These are phyloP conservation scores for Aspergillus costaricaensis DNA, from an alignment of 2,329 filamentous ascomycete species.

Conservation along the genomic window DNA sequence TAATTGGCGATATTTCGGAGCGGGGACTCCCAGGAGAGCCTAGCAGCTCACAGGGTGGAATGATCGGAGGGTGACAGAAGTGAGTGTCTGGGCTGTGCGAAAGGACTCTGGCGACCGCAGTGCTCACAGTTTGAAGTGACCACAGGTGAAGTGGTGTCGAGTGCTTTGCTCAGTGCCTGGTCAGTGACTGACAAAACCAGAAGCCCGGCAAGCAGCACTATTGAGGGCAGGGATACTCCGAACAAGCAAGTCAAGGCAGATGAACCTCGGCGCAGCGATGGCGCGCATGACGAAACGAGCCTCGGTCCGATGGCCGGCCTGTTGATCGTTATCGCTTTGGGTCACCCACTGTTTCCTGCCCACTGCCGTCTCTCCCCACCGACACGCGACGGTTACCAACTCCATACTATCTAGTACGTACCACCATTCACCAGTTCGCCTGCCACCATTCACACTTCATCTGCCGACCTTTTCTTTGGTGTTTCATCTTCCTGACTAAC, in stretches of 20 bases:
- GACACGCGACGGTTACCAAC: neutral
- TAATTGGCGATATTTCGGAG: neutral
- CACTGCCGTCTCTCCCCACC: slow-evolving; percentile 23
- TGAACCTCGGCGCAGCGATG: slow-evolving; percentile 34
- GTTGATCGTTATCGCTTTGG: slow-evolving; percentile 15
- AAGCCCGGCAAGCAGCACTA: neutral
- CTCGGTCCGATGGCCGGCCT: slow-evolving; percentile 33
- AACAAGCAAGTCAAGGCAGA: slow-evolving; percentile 8
- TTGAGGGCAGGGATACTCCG: slow-evolving; percentile 4
- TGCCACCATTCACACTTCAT: neutral
- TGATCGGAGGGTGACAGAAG: neutral
- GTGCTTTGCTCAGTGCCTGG: neutral
- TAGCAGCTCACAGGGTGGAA: neutral
- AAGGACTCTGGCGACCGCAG: neutral
- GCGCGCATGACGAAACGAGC: slow-evolving; percentile 32
- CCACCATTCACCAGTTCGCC: neutral
- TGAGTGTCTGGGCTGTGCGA: neutral
- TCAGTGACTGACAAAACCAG: neutral
- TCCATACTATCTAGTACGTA: neutral
- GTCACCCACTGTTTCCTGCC: slow-evolving; percentile 6
- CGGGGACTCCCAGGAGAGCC: neutral
- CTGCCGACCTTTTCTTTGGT: neutral
- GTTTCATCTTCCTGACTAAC: neutral
- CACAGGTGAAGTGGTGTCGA: slow-evolving; percentile 1
- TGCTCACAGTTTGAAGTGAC: neutral